A percentile compares a stretch with the other conserved stretches of the same genome.
Evolutionary conservation across 2,329 filamentous ascomycete species (phyloP).

Genomic region (Cercospora sp.): DNA sequence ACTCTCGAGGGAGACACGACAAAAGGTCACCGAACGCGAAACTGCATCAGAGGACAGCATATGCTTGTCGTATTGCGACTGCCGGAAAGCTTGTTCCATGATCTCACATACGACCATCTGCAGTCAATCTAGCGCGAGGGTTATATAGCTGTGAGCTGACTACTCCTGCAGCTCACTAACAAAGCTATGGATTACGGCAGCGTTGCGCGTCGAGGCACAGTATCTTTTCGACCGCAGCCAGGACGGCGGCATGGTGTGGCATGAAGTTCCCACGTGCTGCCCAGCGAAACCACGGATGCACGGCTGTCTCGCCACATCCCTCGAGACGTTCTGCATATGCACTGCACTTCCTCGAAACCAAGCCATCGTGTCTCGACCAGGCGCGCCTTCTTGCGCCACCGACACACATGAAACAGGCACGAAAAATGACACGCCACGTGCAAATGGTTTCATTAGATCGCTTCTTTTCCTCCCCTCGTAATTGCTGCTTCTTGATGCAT

Average conservation of each 20-base stretch:
- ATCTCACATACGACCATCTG: background rate
- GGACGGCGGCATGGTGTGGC: background rate
- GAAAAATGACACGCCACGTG: background rate
- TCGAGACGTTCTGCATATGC: background rate
- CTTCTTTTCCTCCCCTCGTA: background rate
- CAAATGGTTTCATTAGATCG: background rate
- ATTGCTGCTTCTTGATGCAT: background rate
- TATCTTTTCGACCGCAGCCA: background rate
- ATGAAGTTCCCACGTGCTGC: background rate
- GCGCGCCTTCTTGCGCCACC: background rate
- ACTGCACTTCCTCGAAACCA: background rate
- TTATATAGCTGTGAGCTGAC: background rate
- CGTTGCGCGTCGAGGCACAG: background rate
- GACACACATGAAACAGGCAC: background rate
- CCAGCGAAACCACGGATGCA: background rate
- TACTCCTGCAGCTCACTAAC: background rate
- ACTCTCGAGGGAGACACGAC: background rate
- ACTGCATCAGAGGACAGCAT: background rate
- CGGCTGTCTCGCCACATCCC: background rate
- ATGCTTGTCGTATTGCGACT: background rate
- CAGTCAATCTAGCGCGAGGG: background rate
- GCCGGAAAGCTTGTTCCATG: background rate
- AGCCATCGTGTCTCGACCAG: background rate
- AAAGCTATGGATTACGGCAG: background rate
- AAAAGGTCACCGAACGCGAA: background rate